phyloP scores from a whole-genome alignment of 2,329 filamentous ascomycete genomes.

The Waltergamsia citrina region DNA sequence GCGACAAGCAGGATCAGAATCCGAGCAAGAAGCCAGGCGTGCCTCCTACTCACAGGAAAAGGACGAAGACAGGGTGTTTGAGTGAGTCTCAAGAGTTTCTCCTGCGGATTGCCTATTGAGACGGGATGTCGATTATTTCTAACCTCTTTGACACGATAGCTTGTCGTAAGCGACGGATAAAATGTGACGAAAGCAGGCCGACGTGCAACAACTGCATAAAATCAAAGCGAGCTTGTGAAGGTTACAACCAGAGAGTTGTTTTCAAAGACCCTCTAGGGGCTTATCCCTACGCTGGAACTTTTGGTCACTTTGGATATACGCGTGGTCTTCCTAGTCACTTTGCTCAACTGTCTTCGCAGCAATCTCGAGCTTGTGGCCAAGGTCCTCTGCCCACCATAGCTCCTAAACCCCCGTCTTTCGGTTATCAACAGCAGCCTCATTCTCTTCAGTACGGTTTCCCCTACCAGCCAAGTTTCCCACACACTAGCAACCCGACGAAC shows the following conservation, averaged over 20 bases:
- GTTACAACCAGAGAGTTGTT: slow-evolving; percentile 71
- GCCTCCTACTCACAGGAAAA: slow-evolving; percentile 36
- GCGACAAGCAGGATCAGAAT: neutral
- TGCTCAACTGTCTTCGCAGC: slow-evolving; percentile 16
- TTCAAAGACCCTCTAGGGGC: slow-evolving; percentile 62
- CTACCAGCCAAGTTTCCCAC: neutral
- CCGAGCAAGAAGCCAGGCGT: slow-evolving; percentile 32
- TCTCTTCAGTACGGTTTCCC: neutral
- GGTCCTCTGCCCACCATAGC: slow-evolving; percentile 32
- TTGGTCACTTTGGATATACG: slow-evolving; percentile 30
- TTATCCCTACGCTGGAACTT: slow-evolving; percentile 33
- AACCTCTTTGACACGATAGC: slow-evolving; percentile 37
- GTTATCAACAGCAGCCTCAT: slow-evolving; percentile 19
- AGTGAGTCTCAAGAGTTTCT: slow-evolving; percentile 47
- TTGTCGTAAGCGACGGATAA: slow-evolving; percentile 90
- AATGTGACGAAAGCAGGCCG: slow-evolving; percentile 86
- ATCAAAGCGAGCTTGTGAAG: slow-evolving; percentile 75
- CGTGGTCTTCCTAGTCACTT: slow-evolving; percentile 20
- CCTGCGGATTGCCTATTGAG: slow-evolving; percentile 1
- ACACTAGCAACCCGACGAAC: neutral
- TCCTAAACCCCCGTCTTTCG: slow-evolving; percentile 34
- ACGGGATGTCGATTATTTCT: slow-evolving; percentile 7
- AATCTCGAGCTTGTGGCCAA: slow-evolving; percentile 27
- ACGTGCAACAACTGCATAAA: slow-evolving; percentile 80
- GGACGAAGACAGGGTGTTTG: slow-evolving; percentile 88